Base-by-base conservation (phyloP, 2,329 filamentous ascomycete genomes). In the Sclerotinia minor region DNA sequence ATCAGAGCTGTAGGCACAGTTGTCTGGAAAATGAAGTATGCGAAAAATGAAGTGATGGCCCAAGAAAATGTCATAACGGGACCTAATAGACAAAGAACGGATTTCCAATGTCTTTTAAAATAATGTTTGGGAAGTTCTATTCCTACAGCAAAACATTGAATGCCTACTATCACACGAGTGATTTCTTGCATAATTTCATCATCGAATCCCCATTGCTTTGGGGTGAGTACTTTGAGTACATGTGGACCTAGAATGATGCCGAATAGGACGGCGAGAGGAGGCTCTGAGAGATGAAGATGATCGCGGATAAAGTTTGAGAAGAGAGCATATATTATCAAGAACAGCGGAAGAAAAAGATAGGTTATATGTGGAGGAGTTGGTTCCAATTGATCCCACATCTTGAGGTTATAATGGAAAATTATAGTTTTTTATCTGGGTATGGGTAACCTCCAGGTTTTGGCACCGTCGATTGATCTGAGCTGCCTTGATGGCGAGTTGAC, bases 111-210 rank as follows among this genome's bases (percentile, higher is more conserved):
- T 29, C 74, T 44, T 1, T 64, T 65, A 55, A 77, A 77, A 63
- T 77, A 77, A 55, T 69, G 69, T 32, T 76, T 84, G 26, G 89
- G 89, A 79, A 91, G 81, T 78, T 90, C 89, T 77, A 91, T 88
- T 9, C 89, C 89, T 29, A 91, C 85, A 72, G 88, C 88, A 74
- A 91, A 91, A 82, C 89, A 91, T 81, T 91, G 88, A 41, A 91
- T 87, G 61, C 90, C 88, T 52, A 91, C 81, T 65, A 91, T 88
- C 67, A 91, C 87, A 69, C 89, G 85, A n/a, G 88, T 88, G 76
- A 89, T 88, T 72, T 91, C 89, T 44, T 90, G 82, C 0, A 88
- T 89, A 72, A 90, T 87, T 72, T 88, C 83, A 74, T 90, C 88
- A 55, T 85, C 82, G 69, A 90, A 88, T 45, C 88, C 88, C 88